Base-by-base conservation (phyloP, 108 stramenopile genomes). In the Cyclotella choctawhatcheeana region DNA sequence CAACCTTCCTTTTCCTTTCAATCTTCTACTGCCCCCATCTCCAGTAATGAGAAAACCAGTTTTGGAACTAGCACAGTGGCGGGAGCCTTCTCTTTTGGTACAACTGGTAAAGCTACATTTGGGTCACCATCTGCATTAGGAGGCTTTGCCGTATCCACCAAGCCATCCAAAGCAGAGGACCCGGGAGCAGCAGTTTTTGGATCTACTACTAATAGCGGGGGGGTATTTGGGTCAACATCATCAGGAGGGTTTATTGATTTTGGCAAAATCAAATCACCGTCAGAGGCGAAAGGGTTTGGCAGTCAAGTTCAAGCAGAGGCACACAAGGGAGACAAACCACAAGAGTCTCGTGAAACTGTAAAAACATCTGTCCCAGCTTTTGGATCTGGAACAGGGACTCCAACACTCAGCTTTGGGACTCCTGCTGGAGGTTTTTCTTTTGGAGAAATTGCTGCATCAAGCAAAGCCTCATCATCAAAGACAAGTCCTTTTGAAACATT, bases 51-150 rank as follows among this genome's bases (percentile, higher is more conserved):
- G n/a, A 31, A 35, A 26, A 14, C 73, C 14, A 33, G 22, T 44
- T 40, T 58, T 33, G 67, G 44, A 24, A 69, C 64, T 5, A 63
- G 60, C 22, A 55, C 47, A 7, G 32, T 60, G 16, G 25, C 16
- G 12, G n/a, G n/a, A n/a, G n/a, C n/a, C n/a, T n/a, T n/a, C n/a
- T 56, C 58, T 34, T 69, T 58, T 58, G 51, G 54, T 45, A 43
- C 69, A 10, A 24, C 64, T 3, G 69, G 71, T 44, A 29, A 54
- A 7, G 37, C 69, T 56, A 61, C 51, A 27, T 81, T 81, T 69
- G 84, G 79, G 54, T 44, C 67, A 4, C 45, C 82, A 7, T 77
- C 85, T 6, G 18, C 64, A 43, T 75, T 88, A 20, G 82, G 84
- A 72, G 77, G 56, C 24, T 40, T 72, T 10, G 35, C 67, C 32